Evolutionary conservation across 2,329 filamentous ascomycete genomes (phyloP), one percentile per base, ranked within the genome.

Genomic region (Rosellinia necatrix): DNA sequence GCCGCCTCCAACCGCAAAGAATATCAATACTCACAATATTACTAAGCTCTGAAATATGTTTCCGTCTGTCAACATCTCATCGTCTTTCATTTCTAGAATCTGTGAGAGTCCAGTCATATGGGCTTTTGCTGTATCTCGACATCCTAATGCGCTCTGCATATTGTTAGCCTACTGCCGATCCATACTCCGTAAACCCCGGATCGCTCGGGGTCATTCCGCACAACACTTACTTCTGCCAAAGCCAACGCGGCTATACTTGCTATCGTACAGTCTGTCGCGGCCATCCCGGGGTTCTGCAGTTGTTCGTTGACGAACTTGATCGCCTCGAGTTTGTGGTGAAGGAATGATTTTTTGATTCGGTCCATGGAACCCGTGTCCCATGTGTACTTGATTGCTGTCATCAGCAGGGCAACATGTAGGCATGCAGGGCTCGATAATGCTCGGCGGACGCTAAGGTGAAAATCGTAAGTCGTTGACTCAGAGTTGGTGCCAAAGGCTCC

Each of bases 331-430:
- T 64, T 63, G 43, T 66, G 64, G 32, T 66, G 64, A 27, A 64
- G 56, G 27, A 61, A 62, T 6, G 62, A 62, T 22, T 63, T 64
- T 35, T 60, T 60, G n/a, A 64, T 64, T 34, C 53, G 55, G 34
- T 61, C 55, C 55, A 63, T 64, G 40, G 64, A 64, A n/a, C 62
- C 62, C n/a, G 60, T 64, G 22, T 64, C 61, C 64, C 64, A 66
- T 10, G 64, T 64, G 41, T 41, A 66, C 38, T 62, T 62, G n/a
- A 64, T 61, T 17, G 61, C 62, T 9, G 64, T 62, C 57, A 66
- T 60, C 2, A 66, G 56, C 7, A 66, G 37, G 24, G 62, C 62
- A 22, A 64, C 55, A 50, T 64, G 62, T n/a, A 66, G 61, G 21
- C 55, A 55, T 7, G 62, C 64, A 12, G 64, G 64, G 46, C 50